Conservation (phyloP, 2,329 filamentous ascomycete species). For the Botrytis medusae region DNA sequence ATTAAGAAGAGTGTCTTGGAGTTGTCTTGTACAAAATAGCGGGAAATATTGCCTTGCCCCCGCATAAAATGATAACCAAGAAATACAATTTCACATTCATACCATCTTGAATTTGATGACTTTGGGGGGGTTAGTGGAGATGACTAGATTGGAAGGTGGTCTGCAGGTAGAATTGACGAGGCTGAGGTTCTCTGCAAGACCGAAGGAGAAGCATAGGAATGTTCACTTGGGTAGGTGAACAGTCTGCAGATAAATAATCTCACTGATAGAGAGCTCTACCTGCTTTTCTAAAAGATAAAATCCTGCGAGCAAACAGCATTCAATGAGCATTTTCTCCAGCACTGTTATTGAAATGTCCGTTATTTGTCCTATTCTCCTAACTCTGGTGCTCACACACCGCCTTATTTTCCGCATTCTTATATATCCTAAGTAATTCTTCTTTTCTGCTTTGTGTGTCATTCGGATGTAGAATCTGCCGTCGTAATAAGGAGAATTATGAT, state of each 20-base stretch:
- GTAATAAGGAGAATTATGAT: too few relatives aligned
- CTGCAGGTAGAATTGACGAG: not conserved
- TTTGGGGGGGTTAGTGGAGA: not conserved
- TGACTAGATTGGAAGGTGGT: not conserved
- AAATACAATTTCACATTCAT: not conserved
- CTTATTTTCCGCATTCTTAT: not conserved
- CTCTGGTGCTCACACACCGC: too few relatives aligned
- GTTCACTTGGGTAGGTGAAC: too few relatives aligned
- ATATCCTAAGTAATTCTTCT: too few relatives aligned
- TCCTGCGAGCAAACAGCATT: fast-evolving
- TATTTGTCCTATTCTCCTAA: not conserved
- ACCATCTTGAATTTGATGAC: not conserved
- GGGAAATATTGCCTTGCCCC: not conserved
- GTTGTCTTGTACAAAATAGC: fast-evolving
- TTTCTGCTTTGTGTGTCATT: too few relatives aligned
- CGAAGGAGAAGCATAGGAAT: not conserved
- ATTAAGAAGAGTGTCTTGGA: not conserved
- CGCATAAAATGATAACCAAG: not conserved
- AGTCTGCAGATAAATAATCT: not conserved
- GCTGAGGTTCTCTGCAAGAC: not conserved
- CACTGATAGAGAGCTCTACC: fast-evolving
- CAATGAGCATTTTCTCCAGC: fast-evolving
- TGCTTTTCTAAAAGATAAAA: fast-evolving
- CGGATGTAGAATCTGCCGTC: too few relatives aligned
- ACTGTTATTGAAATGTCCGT: fast-evolving